Percentiles rank a stretch among this genome's conserved stretches.
Evolutionary conservation across 2,329 filamentous ascomycete genomes (phyloP).

Genomic region (Cordyceps militaris): DNA sequence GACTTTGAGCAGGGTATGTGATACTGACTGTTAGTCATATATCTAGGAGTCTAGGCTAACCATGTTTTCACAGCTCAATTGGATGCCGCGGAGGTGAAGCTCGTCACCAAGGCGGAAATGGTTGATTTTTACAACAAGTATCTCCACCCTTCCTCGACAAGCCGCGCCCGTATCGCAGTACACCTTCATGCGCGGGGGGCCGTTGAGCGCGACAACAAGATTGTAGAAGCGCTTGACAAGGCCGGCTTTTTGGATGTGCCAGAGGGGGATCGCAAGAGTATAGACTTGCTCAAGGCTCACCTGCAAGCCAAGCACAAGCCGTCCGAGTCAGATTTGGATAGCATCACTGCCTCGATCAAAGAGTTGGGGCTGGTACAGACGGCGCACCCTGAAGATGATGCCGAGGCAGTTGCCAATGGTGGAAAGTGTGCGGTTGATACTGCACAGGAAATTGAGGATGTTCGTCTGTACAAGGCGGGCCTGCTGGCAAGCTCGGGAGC

Average conservation of each 20-base stretch:
- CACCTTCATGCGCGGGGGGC: slow-evolving; percentile 70
- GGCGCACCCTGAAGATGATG: slow-evolving; percentile 25
- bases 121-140: slow-evolving; percentile 69
- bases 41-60: slow-evolving; percentile 15
- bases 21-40: slow-evolving; percentile 21
- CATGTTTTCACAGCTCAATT: slow-evolving; percentile 48
- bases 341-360: slow-evolving; percentile 39
- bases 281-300: slow-evolving; percentile 44
- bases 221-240: slow-evolving; percentile 32
- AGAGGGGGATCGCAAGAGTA: slow-evolving; percentile 40
- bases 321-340: slow-evolving; percentile 41
- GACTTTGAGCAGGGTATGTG: slow-evolving; percentile 74
- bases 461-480: slow-evolving; percentile 71
- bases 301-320: slow-evolving; percentile 41
- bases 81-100: slow-evolving; percentile 68
- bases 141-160: slow-evolving; percentile 66
- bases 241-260: slow-evolving; percentile 29
- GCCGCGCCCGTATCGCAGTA: slow-evolving; percentile 75
- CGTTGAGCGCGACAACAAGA: slow-evolving; percentile 38
- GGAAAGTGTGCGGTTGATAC: slow-evolving; percentile 33
- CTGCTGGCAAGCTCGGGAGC: slow-evolving; percentile 68
- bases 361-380: slow-evolving; percentile 35
- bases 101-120: slow-evolving; percentile 72
- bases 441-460: slow-evolving; percentile 63
- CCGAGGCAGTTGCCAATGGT: slow-evolving; percentile 33